These are phyloP conservation scores for Rhododendron henanense DNA, from an alignment of 148 eudicot genomes.

Conservation along the genomic window DNA sequence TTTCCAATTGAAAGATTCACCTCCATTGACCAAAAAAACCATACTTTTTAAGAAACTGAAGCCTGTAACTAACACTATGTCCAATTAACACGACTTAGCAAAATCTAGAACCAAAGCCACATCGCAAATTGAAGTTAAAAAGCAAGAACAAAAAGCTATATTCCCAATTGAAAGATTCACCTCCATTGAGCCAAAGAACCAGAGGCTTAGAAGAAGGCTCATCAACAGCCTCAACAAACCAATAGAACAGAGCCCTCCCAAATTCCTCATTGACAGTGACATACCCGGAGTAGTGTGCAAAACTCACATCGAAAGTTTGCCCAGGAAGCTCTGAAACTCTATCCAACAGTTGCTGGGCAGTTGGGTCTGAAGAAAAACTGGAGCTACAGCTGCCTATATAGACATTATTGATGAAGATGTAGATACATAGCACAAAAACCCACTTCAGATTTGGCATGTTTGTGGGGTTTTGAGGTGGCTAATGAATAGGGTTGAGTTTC, in stretches of 20 bases:
- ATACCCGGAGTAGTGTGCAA: constrained; percentile 75
- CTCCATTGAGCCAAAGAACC: constrained; percentile 95
- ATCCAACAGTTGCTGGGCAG: constrained; percentile 45
- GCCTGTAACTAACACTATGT: no score
- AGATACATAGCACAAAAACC: constrained; percentile 22
- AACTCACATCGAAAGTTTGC: constrained; percentile 58
- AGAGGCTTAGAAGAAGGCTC: constrained; percentile 77
- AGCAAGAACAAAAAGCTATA: not conserved
- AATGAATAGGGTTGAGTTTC: not conserved
- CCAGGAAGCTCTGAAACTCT: constrained; percentile 59
- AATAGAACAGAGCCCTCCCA: constrained; percentile 80
- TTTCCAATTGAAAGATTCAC: not conserved
- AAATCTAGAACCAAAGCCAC: not conserved
- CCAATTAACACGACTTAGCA: no score
- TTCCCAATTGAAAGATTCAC: constrained; percentile 21
- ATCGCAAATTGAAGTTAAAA: not conserved
- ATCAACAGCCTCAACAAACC: constrained; percentile 76
- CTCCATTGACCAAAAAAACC: not conserved
- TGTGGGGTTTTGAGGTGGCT: not conserved
- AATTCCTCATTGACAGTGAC: constrained; percentile 59
- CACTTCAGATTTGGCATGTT: constrained; percentile 31
- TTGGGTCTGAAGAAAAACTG: constrained; percentile 26
- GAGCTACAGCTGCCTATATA: constrained; percentile 19
- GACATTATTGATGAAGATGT: constrained; percentile 18
- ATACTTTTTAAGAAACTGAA: no score